Conservation (phyloP, 2,329 filamentous ascomycete genomes). For the Sphaceloma murrayae region DNA sequence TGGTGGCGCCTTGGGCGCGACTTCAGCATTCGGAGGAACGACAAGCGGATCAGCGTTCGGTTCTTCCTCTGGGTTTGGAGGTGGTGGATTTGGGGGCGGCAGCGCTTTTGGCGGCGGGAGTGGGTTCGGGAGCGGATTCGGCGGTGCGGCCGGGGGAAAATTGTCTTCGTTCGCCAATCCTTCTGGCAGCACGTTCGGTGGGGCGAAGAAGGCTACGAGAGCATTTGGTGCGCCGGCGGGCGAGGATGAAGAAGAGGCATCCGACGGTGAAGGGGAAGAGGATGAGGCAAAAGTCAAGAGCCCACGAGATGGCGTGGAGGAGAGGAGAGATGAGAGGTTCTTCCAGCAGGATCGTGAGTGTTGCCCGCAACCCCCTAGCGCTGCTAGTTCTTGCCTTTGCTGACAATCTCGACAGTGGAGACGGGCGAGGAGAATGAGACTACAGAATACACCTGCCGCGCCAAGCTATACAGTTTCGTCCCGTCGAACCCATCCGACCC, state of each 20-base stretch:
- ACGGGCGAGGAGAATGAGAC: slow-evolving; percentile 80
- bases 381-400: too few species aligned
- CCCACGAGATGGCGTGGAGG: slow-evolving; percentile 44
- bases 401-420: slow-evolving; percentile 50
- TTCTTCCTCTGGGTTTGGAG: slow-evolving; percentile 33
- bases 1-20: slow-evolving; percentile 31
- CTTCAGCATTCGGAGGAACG: slow-evolving; percentile 22
- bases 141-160: slow-evolving; percentile 33
- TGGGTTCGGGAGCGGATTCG: slow-evolving; percentile 33
- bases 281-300: slow-evolving; percentile 35
- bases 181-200: slow-evolving; percentile 38
- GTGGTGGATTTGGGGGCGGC: slow-evolving; percentile 29
- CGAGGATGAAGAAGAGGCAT: slow-evolving; percentile 47
- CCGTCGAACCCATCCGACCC: slow-evolving; percentile 39
- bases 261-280: slow-evolving; percentile 41
- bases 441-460: slow-evolving; percentile 64
- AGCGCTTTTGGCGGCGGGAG: slow-evolving; percentile 22
- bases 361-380: too few species aligned
- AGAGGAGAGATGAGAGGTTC: slow-evolving; percentile 53
- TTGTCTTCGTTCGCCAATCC: slow-evolving; percentile 57
- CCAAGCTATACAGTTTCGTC: slow-evolving; percentile 76
- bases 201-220: slow-evolving; percentile 50
- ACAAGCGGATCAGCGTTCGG: slow-evolving; percentile 25
- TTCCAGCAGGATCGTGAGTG: slow-evolving; percentile 55
- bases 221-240: slow-evolving; percentile 70